Conservation (phyloP, 495 filamentous ascomycete genomes). For the Aspergillus mulundensis region DNA sequence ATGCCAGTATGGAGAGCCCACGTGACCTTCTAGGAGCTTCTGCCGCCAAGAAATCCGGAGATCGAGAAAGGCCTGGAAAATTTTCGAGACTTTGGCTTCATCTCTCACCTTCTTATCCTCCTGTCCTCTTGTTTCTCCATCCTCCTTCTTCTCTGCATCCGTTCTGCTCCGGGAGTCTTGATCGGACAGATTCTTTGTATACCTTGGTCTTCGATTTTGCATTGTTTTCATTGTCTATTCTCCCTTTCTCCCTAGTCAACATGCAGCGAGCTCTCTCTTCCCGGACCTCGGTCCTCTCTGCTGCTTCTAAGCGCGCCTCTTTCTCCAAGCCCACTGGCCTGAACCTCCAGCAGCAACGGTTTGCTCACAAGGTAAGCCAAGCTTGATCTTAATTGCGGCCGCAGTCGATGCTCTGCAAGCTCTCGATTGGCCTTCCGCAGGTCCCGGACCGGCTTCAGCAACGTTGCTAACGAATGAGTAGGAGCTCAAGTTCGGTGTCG, state of each 20-base stretch:
- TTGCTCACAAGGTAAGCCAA: slow-evolving; percentile 87
- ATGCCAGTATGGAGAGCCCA: slow-evolving; percentile 14
- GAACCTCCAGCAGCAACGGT: slow-evolving; percentile 78
- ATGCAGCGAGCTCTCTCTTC: slow-evolving; percentile 74
- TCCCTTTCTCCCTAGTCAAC: slow-evolving; percentile 33
- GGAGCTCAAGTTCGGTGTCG: slow-evolving; percentile 98
- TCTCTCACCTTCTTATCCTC: slow-evolving; percentile 25
- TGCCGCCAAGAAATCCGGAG: slow-evolving; percentile 45
- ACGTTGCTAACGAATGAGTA: slow-evolving; percentile 37
- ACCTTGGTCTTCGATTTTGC: slow-evolving; percentile 12
- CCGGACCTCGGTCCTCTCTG: slow-evolving; percentile 67
- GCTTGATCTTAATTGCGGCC: slow-evolving; percentile 17
- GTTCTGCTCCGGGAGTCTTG: slow-evolving; percentile 33
- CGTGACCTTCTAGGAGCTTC: slow-evolving; percentile 48
- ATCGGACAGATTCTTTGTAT: slow-evolving; percentile 21
- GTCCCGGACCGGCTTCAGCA: slow-evolving; percentile 14
- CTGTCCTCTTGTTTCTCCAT: slow-evolving; percentile 24
- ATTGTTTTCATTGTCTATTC: slow-evolving; percentile 21
- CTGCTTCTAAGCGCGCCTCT: slow-evolving; percentile 53
- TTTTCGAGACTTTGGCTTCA: slow-evolving; percentile 51
- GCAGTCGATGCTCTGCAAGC: slow-evolving; percentile 4
- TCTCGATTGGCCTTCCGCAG: slow-evolving; percentile 15
- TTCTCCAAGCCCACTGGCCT: slow-evolving; percentile 49
- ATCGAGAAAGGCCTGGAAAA: slow-evolving; percentile 47
- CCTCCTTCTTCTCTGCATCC: slow-evolving; percentile 22